Percentiles rank a stretch among this genome's conserved stretches.
Conservation (phyloP, 495 filamentous ascomycete genomes). For the Annulohypoxylon stygium region DNA sequence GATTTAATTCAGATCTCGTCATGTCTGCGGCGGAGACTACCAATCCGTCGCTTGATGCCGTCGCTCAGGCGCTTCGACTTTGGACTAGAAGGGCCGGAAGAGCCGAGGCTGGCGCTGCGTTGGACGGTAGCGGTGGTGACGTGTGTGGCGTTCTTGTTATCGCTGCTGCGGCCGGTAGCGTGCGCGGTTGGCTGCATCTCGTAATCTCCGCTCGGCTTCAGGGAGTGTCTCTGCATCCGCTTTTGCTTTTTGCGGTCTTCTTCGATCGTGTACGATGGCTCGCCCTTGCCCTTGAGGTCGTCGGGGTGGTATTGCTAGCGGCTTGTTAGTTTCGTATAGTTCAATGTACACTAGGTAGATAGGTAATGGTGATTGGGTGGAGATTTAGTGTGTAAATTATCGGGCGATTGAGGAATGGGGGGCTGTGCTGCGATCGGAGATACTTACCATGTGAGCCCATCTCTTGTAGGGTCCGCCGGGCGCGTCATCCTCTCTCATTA, state of each 20-base stretch:
- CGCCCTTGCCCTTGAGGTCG: slow-evolving; percentile 84
- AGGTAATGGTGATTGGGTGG: not conserved
- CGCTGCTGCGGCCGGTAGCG: not conserved
- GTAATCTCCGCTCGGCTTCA: slow-evolving; percentile 39
- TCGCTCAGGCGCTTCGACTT: slow-evolving; percentile 57
- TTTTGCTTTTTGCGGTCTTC: slow-evolving; percentile 67
- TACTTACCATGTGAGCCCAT: slow-evolving; percentile 76
- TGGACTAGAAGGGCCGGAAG: slow-evolving; percentile 46
- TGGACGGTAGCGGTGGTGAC: slow-evolving; percentile 34
- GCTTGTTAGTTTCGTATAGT: slow-evolving; percentile 18
- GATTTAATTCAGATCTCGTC: not conserved
- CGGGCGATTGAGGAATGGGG: not conserved
- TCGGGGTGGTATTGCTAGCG: slow-evolving; percentile 74
- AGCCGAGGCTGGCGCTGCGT: slow-evolving; percentile 53
- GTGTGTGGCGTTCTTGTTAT: slow-evolving; percentile 15
- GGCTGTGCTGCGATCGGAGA: not conserved
- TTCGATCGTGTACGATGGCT: slow-evolving; percentile 78
- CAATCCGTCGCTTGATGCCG: slow-evolving; percentile 61
- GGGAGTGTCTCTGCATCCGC: slow-evolving; percentile 19
- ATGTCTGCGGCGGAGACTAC: slow-evolving; percentile 58
- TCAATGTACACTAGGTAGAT: not conserved
- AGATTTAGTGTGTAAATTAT: not conserved
- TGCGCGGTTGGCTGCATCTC: slow-evolving; percentile 58
- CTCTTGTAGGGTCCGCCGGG: slow-evolving; percentile 73
- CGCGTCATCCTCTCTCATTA: slow-evolving; percentile 77